Conservation (phyloP, 306 rosid species). For the Vicia sativa region DNA sequence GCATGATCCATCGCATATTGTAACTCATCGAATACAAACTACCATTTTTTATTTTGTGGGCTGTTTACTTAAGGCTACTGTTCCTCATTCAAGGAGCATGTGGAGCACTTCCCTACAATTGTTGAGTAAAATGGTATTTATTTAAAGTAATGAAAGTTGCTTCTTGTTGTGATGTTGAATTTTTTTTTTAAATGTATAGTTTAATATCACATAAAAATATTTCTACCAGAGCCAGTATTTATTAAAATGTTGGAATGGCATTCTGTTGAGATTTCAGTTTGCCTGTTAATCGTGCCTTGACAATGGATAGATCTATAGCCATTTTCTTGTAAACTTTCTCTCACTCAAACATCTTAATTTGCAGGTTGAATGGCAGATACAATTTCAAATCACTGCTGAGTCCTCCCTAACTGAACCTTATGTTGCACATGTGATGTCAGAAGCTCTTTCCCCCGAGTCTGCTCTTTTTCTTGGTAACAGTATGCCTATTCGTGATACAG, state of each 20-base stretch:
- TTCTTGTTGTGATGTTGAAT: constrained; percentile 16
- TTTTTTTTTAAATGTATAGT: constrained; percentile 26
- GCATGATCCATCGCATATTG: constrained; percentile 88
- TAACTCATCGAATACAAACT: constrained; percentile 81
- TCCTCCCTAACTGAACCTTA: constrained; percentile 82
- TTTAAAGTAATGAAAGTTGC: constrained; percentile 31
- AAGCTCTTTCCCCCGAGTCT: constrained; percentile 68
- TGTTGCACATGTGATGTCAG: constrained; percentile 69
- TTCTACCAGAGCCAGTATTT: constrained; percentile 16
- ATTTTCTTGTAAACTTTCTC: constrained; percentile 30
- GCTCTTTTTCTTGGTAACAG: constrained; percentile 95
- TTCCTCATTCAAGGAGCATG: constrained; percentile 52
- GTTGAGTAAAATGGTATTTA: constrained; percentile 72
- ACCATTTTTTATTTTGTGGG: constrained; percentile 64
- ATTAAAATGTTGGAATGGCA: constrained; percentile 21
- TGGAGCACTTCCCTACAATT: constrained; percentile 58
- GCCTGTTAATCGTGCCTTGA: constrained; percentile 29
- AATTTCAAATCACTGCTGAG: constrained; percentile 71
- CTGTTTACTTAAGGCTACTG: constrained; percentile 53
- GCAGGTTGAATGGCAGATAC: constrained; percentile 84
- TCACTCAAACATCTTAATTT: constrained; percentile 32
- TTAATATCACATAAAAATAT: constrained; percentile 25
- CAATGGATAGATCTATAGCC: constrained; percentile 27
- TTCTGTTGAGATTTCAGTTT: constrained; percentile 12
- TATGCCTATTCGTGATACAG: constrained; percentile 92